phyloP scores from a whole-genome alignment of 352 stramenopile species.

The Blastocystis sp. region DNA sequence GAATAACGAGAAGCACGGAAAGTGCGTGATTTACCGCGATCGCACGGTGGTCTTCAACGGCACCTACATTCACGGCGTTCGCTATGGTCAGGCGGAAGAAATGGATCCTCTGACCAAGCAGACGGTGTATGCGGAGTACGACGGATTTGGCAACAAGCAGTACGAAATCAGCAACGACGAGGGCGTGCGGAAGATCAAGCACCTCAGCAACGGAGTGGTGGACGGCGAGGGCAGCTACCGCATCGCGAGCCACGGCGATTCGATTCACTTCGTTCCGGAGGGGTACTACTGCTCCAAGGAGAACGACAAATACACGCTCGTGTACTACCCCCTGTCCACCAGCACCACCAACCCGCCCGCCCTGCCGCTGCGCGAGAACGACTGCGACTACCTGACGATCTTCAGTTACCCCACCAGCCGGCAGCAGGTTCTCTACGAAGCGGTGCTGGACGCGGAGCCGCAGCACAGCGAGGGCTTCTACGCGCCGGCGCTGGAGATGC shows the following conservation, averaged over 20 bases:
- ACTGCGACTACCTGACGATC: neutral
- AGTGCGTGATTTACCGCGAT: neutral
- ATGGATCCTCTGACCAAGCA: neutral
- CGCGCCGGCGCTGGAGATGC: neutral
- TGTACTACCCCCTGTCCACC: neutral
- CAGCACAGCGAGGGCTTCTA: too few relatives aligned
- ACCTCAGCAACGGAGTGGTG: neutral
- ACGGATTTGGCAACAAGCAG: neutral
- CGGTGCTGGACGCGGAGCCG: too few relatives aligned
- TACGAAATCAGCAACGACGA: slow-evolving; percentile 3
- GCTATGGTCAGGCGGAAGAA: neutral
- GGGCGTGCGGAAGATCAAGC: neutral
- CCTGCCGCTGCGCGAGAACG: neutral
- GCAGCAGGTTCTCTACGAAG: neutral
- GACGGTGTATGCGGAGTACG: slow-evolving; percentile 4
- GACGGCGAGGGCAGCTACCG: neutral
- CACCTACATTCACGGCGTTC: neutral
- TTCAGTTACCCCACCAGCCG: neutral
- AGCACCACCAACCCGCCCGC: neutral
- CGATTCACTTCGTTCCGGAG: neutral
- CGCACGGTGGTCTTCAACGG: neutral
- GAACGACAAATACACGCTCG: neutral
- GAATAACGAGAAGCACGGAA: slow-evolving; percentile 33
- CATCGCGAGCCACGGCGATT: neutral
- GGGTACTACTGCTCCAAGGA: neutral